Evolutionary conservation across 78 protist species (phyloP), one percentile per base, ranked within the genome.

Genomic region (Neovahlkampfia damariscottae): DNA sequence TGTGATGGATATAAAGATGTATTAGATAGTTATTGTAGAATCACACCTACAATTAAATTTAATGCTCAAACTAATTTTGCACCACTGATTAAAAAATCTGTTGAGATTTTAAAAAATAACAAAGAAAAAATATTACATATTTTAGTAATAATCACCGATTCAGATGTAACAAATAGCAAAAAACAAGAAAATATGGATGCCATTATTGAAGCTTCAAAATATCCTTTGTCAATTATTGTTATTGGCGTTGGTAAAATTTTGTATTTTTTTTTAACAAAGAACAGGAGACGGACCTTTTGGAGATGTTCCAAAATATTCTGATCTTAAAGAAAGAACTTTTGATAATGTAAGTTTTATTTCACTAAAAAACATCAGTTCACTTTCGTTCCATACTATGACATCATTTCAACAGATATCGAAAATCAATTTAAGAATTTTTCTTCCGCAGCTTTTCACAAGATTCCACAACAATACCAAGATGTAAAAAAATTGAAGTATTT

Each of bases 221-320:
- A 76, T 68, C 85, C 85, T 8, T 40, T 82, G 1, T 50, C 75
- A 71, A 82, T 82, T n/a, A 50, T 82, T 40, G 2, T 3, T 8
- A 3, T 77, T 8, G 81, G 85, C 0, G 80, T 82, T 0, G 81
- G 83, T 34, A n/a, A n/a, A n/a, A n/a, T n/a, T n/a, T n/a, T n/a
- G n/a, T n/a, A n/a, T n/a, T n/a, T n/a, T n/a, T n/a, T n/a, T n/a
- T n/a, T n/a, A n/a, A n/a, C n/a, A n/a, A n/a, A n/a, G n/a, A n/a
- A n/a, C n/a, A n/a, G n/a, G n/a, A n/a, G 80, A 77, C 50, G 85
- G 88, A 0, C 88, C 88, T 1, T 84, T 78, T 80, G 86, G 74
- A 27, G 37, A 2, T 62, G 80, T 82, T 82, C 35, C 28, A 9
- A 31, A 78, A 9, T 76, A 74, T 70, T 82, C 74, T 28, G 85